Evolutionary conservation across 257 asterid species (phyloP).

Genomic region (Ilex asprella): DNA sequence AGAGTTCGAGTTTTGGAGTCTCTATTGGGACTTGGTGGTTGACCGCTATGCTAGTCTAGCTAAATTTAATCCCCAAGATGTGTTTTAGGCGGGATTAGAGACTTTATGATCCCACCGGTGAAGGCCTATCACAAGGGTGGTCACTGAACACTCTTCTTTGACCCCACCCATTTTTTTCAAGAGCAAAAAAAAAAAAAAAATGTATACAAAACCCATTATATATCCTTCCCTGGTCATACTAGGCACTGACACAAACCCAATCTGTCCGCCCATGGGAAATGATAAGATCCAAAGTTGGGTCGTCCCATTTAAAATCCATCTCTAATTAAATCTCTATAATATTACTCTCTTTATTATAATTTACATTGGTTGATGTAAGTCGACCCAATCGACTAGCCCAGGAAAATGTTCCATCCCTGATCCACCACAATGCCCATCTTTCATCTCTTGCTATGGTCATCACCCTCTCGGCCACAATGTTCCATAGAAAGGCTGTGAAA

Average conservation of each 20-base stretch:
- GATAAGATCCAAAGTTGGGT: slow-evolving; percentile 53
- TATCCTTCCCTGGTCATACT: slow-evolving; percentile 35
- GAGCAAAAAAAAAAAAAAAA: too few relatives aligned
- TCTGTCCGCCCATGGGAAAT: slow-evolving; percentile 58
- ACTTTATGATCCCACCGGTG: too few relatives aligned
- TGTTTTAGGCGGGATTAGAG: too few relatives aligned
- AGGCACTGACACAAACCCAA: slow-evolving; percentile 57
- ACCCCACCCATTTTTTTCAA: too few relatives aligned
- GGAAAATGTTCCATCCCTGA: slow-evolving; percentile 46
- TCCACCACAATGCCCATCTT: slow-evolving; percentile 43
- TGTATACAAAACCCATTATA: too few relatives aligned
- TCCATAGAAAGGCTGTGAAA: slow-evolving; percentile 49
- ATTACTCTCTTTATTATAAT: slow-evolving; percentile 31
- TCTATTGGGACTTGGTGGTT: too few relatives aligned
- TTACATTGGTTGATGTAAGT: slow-evolving; percentile 34
- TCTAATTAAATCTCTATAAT: slow-evolving; percentile 22
- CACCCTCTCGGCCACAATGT: slow-evolving; percentile 29
- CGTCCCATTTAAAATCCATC: slow-evolving; percentile 51
- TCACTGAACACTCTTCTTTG: too few relatives aligned
- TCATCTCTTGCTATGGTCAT: slow-evolving; percentile 12
- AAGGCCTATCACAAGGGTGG: too few relatives aligned
- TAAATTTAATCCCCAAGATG: too few relatives aligned
- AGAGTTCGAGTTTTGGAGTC: too few relatives aligned
- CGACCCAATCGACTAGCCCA: slow-evolving; percentile 53
- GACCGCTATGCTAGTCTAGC: too few relatives aligned